phyloP scores from a whole-genome alignment of 2,329 filamentous ascomycete genomes.

The Colletotrichum sp. region DNA sequence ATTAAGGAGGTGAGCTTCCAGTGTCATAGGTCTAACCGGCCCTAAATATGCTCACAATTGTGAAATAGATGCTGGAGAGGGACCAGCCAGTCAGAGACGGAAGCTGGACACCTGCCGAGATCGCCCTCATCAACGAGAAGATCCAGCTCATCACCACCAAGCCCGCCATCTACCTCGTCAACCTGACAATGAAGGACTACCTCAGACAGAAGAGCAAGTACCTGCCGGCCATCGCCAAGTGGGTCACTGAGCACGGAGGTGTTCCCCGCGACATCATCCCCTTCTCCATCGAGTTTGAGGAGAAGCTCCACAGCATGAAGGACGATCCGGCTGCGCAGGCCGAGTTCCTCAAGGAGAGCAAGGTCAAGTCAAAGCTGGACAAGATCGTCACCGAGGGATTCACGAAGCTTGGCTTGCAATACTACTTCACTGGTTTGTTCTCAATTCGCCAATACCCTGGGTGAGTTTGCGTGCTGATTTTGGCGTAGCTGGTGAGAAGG shows the following conservation, averaged over 20 bases:
- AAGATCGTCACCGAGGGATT: slow-evolving; percentile 51
- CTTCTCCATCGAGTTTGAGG: slow-evolving; percentile 50
- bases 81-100: slow-evolving; percentile 47
- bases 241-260: slow-evolving; percentile 49
- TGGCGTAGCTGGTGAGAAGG: slow-evolving; percentile 44
- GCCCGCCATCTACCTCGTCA: slow-evolving; percentile 49
- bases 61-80: slow-evolving; percentile 39
- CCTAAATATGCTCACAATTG: slow-evolving; percentile 1
- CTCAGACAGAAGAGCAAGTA: slow-evolving; percentile 52
- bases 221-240: slow-evolving; percentile 46
- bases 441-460: background rate
- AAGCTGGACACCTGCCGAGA: slow-evolving; percentile 46
- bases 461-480: background rate
- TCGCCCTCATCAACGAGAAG: slow-evolving; percentile 50
- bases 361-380: slow-evolving; percentile 44
- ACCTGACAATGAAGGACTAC: slow-evolving; percentile 52
- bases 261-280: slow-evolving; percentile 44
- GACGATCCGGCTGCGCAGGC: slow-evolving; percentile 38
- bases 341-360: slow-evolving; percentile 42
- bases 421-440: slow-evolving; percentile 45
- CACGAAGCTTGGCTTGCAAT: slow-evolving; percentile 47
- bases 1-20: slow-evolving; percentile 33
- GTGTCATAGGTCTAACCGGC: background rate
- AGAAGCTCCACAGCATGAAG: slow-evolving; percentile 43
- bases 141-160: slow-evolving; percentile 51